phyloP scores from a whole-genome alignment of 2,329 filamentous ascomycete genomes.

The Tolypocladium nubicola region DNA sequence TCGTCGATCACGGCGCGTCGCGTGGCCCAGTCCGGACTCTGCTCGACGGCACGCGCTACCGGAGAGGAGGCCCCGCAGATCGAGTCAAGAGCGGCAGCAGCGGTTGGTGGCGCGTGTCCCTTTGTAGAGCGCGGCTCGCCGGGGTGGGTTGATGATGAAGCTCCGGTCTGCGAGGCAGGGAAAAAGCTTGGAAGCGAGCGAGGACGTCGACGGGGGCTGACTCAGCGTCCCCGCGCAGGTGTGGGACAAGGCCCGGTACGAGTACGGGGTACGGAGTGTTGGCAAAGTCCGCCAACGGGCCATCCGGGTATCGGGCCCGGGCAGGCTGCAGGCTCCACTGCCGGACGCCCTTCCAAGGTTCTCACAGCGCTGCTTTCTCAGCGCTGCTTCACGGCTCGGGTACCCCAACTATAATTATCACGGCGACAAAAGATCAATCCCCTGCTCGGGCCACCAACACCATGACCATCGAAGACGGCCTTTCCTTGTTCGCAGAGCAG shows the following conservation, averaged over 20 bases:
- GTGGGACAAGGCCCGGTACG: too few relatives aligned
- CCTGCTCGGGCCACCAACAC: not conserved
- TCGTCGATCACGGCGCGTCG: not conserved
- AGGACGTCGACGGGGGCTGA: not conserved
- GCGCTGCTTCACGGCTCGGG: not conserved
- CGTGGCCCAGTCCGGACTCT: not conserved
- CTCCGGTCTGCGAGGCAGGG: not conserved
- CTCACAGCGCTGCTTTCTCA: not conserved
- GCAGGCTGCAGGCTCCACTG: not conserved
- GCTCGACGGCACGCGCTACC: not conserved
- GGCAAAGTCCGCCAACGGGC: too few relatives aligned
- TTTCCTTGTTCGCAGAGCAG: too few relatives aligned
- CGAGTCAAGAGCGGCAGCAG: not conserved
- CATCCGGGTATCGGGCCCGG: not conserved
- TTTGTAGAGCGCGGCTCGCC: not conserved
- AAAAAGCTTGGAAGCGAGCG: not conserved
- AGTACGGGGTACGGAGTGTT: too few relatives aligned
- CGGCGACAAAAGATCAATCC: not conserved
- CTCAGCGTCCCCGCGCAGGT: not conserved
- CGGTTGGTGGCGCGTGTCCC: not conserved
- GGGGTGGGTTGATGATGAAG: not conserved
- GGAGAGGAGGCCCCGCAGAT: not conserved
- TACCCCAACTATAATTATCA: not conserved
- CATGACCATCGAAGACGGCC: not conserved
- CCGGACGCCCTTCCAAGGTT: not conserved